Evolutionary conservation across 306 rosid species (phyloP), one percentile per base, ranked within the genome.

Genomic region (Acacia melanoxylon): DNA sequence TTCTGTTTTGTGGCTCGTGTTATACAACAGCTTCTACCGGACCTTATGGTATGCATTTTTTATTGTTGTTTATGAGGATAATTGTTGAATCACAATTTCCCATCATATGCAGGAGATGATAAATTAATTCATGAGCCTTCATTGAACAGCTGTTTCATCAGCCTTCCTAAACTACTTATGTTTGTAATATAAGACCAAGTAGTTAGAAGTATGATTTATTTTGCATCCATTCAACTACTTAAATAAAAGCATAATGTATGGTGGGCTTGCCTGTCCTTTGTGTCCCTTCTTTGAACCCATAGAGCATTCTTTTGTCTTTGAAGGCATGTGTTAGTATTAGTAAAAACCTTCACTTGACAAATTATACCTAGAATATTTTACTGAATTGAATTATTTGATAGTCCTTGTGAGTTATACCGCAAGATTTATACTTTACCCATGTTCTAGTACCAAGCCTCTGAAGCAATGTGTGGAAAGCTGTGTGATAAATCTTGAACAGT

Each of bases 41-140:
- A 61, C 40, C 69, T 63, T 63, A 31, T 52, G 44, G 85, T 72
- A 35, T 83, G 70, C 65, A 66, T 71, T 66, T 72, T 66, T 52
- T 20, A 25, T 42, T 25, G 14, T 24, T 52, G 29, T 65, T 59
- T 48, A 75, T 68, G 76, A 45, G 65, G 73, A 48, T 37, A 37
- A 35, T 71, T 75, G 15, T 81, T 67, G 44, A 63, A 33, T 15
- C 42, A 29, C 46, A 45, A 63, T 56, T 35, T 33, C 48, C 62
- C 67, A 51, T 63, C 52, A 33, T 62, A 42, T 42, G 52, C 29
- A 4, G 1, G 35, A 70, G 51, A 41, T 25, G 45, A 42, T 69
- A 40, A 69, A 69, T 41, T 69, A 14, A 22, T 42, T 69, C 19
- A n/a, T 22, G 10, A 9, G 35, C 52, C 11, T 69, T 69, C 16